These are phyloP conservation scores for Nakazawaea ishiwadae DNA, from an alignment of 805 yeast genomes.

Conservation along the genomic window DNA sequence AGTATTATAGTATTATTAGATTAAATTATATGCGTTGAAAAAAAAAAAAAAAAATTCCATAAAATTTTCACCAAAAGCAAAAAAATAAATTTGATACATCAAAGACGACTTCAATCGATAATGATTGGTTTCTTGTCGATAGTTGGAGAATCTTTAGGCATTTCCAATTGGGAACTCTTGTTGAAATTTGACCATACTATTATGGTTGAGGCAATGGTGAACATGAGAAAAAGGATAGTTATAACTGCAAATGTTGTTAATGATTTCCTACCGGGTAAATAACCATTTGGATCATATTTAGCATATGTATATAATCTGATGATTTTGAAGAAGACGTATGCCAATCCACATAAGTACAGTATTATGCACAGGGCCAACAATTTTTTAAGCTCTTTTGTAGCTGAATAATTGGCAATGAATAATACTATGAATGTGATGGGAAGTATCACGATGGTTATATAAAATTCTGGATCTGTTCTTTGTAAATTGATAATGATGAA, in stretches of 20 bases:
- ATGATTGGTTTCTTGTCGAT: no score
- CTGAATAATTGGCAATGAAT: conserved; percentile 32
- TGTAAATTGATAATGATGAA: conserved; percentile 35
- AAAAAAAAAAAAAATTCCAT: neutral
- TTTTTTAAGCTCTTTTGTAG: conserved; percentile 25
- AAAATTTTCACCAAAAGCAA: neutral
- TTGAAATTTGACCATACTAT: conserved; percentile 6
- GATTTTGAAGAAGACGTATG: conserved; percentile 36
- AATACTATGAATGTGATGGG: conserved; percentile 33
- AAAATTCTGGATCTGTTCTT: conserved; percentile 34
- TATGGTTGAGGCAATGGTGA: conserved; percentile 20
- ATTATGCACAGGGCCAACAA: conserved; percentile 21
- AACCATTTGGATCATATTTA: conserved; percentile 29
- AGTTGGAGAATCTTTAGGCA: no score
- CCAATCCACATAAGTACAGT: conserved; percentile 29
- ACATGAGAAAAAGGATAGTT: conserved; percentile 27
- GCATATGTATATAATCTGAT: conserved; percentile 27
- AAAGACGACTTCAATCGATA: no score
- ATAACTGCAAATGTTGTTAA: conserved; percentile 35
- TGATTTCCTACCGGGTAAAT: conserved; percentile 37
- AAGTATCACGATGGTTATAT: conserved; percentile 34
- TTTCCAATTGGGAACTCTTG: neutral
- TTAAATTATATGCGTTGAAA: neutral
- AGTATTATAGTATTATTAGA: neutral
- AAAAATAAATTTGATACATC: no score